phyloP scores from a whole-genome alignment of 495 filamentous ascomycete genomes.

The Parathielavia hyrcaniae region DNA sequence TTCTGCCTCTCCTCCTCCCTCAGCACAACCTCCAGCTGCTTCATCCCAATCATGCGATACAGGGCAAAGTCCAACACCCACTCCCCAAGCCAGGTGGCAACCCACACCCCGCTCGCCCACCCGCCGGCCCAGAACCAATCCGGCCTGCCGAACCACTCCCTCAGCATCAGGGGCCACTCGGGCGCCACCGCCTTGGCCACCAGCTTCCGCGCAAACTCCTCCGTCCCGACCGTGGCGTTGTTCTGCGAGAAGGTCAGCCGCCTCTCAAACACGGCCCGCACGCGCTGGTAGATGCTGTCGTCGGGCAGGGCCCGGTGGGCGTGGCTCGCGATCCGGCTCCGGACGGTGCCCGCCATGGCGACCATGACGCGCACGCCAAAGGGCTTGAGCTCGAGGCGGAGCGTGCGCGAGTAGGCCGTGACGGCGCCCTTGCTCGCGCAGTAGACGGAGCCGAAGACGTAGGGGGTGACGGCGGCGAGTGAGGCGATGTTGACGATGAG shows the following conservation, averaged over 20 bases:
- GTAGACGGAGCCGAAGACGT: constrained; percentile 48
- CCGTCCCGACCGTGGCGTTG: constrained; percentile 37
- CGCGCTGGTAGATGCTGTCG: constrained; percentile 39
- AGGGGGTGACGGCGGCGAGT: constrained; percentile 41
- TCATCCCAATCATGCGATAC: constrained; percentile 37
- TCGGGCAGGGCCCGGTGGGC: constrained; percentile 35
- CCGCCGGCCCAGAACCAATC: constrained; percentile 48
- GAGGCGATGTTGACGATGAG: constrained; percentile 53
- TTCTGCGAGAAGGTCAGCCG: constrained; percentile 44
- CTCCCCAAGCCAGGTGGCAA: constrained; percentile 33
- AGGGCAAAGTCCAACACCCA: constrained; percentile 37
- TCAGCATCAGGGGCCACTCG: constrained; percentile 32
- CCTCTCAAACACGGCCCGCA: constrained; percentile 38
- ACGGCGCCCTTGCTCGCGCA: constrained; percentile 51
- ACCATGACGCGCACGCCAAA: constrained; percentile 51
- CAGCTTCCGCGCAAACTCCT: constrained; percentile 34
- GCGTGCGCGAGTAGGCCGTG: constrained; percentile 43
- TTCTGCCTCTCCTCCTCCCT: constrained; percentile 29
- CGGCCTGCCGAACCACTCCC: constrained; percentile 40
- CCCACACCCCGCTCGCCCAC: constrained; percentile 30
- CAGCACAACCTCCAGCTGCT: constrained; percentile 35
- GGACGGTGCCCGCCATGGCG: constrained; percentile 48
- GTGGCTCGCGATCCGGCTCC: constrained; percentile 39
- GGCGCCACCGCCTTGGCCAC: constrained; percentile 34
- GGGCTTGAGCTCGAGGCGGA: constrained; percentile 50